Evolutionary conservation across 768 basidiomycete species (phyloP), one percentile per base, ranked within the genome.

Genomic region (Chlorophyllum brunneum): DNA sequence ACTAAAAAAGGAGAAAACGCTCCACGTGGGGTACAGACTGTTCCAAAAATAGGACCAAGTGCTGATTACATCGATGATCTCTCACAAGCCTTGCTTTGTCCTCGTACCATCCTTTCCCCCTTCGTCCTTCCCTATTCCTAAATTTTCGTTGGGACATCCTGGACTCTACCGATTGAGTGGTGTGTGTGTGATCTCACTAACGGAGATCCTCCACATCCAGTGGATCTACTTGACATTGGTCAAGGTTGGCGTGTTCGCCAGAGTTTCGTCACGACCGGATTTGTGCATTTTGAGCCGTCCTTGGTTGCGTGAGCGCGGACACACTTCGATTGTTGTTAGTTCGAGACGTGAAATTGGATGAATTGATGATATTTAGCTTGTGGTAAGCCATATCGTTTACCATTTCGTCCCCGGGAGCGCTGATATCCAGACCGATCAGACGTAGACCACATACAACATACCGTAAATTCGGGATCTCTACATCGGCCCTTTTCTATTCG

Each of bases 31-130:
- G 20, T 39, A 3, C 15, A 41, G 10, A 20, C 20, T 31, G 43
- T 38, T 39, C 51, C 37, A 53, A 53, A 53, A 20, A 45, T 53
- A 53, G 51, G n/a, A 22, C 16, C 4, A 39, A 16, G 8, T 5
- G 49, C 49, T 51, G 49, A 51, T 51, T 51, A 31, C 43, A 53
- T 53, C 51, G 51, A 53, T 53, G 43, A 43, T 45, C 51, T 53
- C 51, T 33, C 49, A 42, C 29, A 24, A 34, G 26, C n/a, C 11
- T 31, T 20, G 23, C 31, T 16, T 51, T 36, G 15, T 47, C 30
- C 15, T 48, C 26, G 34, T 36, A 11, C 36, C 29, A 33, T 41
- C 49, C 40, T 31, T 40, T 37, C 18, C 29, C 48, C 38, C 40
- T 30, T 18, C 34, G n/a, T 34, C n/a, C 40, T n/a, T 9, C 30